Evolutionary conservation across 805 yeast genomes (phyloP).

Genomic region (Phaffomyces opuntiae): DNA sequence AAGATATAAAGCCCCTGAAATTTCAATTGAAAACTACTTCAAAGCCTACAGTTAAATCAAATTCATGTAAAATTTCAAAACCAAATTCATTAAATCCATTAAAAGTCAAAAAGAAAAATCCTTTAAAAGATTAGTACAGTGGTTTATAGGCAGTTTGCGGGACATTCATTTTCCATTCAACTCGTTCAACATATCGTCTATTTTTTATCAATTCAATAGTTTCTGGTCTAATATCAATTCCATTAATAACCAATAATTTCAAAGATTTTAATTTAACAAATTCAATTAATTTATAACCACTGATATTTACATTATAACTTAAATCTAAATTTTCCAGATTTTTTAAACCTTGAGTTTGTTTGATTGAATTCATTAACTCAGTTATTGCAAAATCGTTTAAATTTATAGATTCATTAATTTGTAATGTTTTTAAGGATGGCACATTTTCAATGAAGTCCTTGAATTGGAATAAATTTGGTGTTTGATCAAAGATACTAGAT

Average conservation of each 20-base stretch:
- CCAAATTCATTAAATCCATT: slow-evolving; percentile 9
- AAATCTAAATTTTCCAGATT: slow-evolving; percentile 15
- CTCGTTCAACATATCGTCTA: slow-evolving; percentile 10
- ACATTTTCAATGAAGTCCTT: slow-evolving; percentile 13
- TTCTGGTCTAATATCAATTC: slow-evolving; percentile 13
- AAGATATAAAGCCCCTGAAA: slow-evolving; percentile 8
- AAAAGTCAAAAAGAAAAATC: slow-evolving; percentile 2
- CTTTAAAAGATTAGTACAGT: neutral
- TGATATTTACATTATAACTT: slow-evolving; percentile 16
- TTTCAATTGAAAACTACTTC: slow-evolving; percentile 8
- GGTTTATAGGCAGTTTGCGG: slow-evolving; percentile 16
- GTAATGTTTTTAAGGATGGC: slow-evolving; percentile 13
- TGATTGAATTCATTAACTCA: slow-evolving; percentile 10
- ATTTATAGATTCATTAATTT: slow-evolving; percentile 19
- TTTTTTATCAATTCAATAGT: slow-evolving; percentile 16
- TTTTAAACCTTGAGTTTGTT: neutral
- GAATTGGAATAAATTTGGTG: slow-evolving; percentile 15
- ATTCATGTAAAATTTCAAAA: slow-evolving; percentile 16
- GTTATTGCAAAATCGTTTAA: slow-evolving; percentile 18
- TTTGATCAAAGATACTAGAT: slow-evolving; percentile 10
- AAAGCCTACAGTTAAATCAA: slow-evolving; percentile 6
- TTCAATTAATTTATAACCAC: slow-evolving; percentile 19
- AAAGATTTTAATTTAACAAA: slow-evolving; percentile 10
- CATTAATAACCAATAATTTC: slow-evolving; percentile 15
- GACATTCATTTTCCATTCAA: slow-evolving; percentile 15